Base-by-base conservation (phyloP, 1,139 yeast genomes). In the Geotrichum fermentans region DNA sequence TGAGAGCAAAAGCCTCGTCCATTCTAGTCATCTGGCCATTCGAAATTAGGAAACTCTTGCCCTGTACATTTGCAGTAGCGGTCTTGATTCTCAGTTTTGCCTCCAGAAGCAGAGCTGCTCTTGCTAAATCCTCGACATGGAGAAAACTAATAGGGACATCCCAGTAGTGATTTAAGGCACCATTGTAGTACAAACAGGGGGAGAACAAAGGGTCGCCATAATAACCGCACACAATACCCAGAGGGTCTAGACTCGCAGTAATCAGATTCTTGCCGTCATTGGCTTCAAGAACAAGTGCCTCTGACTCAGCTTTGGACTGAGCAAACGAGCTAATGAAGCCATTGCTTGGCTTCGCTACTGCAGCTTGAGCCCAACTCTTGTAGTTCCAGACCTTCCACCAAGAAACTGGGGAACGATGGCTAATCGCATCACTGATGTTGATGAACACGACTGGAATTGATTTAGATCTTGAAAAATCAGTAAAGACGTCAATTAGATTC, bases 71-170 rank as follows among this genome's bases (percentile, higher is more conserved):
- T 3, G 30, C 11, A 20, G 43, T 40, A 2, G 45, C 33, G 1
- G 11, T 16, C 8, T 29, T 38, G 41, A 51, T 58, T 14, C 54
- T 40, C 37, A 60, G 55, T 32, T 47, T 49, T 35, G 45, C 46
- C 47, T 61, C 67, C 33, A 57, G 53, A 5, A 58, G 50, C 20
- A 64, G 55, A 14, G 59, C 58, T 4, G 61, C 66, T 6, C 63
- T 53, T 13, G 56, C 65, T 3, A 62, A 59, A 45, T 64, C 68
- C 49, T 64, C 68, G 4, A 64, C 65, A 39, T 64, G 63, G n/a
- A 63, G 47, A n/a, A 64, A 42, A 17, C 57, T 39, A 4, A 59
- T 41, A 1, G 67, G 66, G 4, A 58, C 54, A n/a, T 52, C 49
- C 51, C 56, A 50, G 8, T 60, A 55, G 47, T 62, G 66, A 20